Evolutionary conservation across 805 yeast species (phyloP).

Genomic region (Groenewaldozyma salmanticensis): DNA sequence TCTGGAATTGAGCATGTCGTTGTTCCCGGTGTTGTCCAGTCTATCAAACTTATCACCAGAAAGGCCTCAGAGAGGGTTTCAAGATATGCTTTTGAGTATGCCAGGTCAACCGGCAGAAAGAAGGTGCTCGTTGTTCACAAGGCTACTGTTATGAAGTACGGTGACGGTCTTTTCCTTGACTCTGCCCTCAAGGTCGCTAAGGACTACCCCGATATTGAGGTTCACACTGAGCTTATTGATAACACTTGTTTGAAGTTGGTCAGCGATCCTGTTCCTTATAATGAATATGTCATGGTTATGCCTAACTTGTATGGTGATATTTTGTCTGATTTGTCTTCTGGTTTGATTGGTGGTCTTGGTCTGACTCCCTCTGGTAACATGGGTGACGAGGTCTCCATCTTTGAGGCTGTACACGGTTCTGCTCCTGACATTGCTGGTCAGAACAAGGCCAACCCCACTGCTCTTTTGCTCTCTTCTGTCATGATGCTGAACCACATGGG

Average conservation of each 20-base stretch:
- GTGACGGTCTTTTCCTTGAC: constrained; percentile 93
- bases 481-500: constrained; percentile 99
- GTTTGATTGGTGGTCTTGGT: constrained; percentile 97
- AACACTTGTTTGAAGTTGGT: constrained; percentile 90
- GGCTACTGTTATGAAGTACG: constrained; percentile 95
- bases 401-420: constrained; percentile 99
- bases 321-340: constrained; percentile 95
- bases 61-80: constrained; percentile 95
- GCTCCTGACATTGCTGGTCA: constrained; percentile 99
- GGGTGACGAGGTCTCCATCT: constrained; percentile 96
- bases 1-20: constrained; percentile 98
- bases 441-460: constrained; percentile 98
- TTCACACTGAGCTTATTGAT: constrained; percentile 84
- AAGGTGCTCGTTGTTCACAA: constrained; percentile 94
- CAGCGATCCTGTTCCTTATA: constrained; percentile 78
- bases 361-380: constrained; percentile 98
- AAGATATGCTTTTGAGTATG: constrained; percentile 95
- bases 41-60: constrained; percentile 92
- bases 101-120: constrained; percentile 76
- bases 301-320: constrained; percentile 99
- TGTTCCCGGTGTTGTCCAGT: constrained; percentile 97
- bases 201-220: constrained; percentile 83
- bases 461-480: constrained; percentile 85
- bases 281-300: constrained; percentile 91
- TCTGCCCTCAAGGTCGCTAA: constrained; percentile 82